Evolutionary conservation across 352 stramenopile species (phyloP).

Genomic region (Phytophthora pseudosyringae): DNA sequence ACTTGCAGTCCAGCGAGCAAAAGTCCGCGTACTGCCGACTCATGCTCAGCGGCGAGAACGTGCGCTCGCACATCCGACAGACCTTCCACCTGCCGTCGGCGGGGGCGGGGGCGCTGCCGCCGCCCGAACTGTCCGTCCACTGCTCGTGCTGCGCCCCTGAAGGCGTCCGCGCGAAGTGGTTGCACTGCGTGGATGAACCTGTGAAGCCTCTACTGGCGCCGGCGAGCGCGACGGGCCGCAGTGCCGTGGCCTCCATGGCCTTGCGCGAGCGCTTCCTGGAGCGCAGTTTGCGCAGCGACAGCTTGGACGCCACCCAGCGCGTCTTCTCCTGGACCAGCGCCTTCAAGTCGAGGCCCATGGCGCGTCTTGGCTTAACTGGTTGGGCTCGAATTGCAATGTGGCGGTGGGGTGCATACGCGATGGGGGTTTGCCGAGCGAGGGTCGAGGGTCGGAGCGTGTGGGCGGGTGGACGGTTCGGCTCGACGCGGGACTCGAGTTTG

Average conservation of each 20-base stretch:
- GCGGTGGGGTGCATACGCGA: constrained; percentile 8
- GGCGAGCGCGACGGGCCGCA: constrained; percentile 42
- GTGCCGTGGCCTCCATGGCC: constrained; percentile 31
- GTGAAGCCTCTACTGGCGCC: constrained; percentile 44
- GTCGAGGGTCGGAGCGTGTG: background rate
- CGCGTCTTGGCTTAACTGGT: constrained; percentile 5
- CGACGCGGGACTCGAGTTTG: constrained; percentile 17
- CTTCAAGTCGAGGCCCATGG: constrained; percentile 35
- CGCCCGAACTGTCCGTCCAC: constrained; percentile 28
- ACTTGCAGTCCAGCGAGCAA: constrained; percentile 57
- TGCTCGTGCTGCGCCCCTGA: constrained; percentile 22
- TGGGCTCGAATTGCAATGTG: constrained; percentile 30
- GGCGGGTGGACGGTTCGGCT: constrained; percentile 17
- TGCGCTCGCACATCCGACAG: constrained; percentile 47
- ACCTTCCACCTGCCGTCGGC: constrained; percentile 30
- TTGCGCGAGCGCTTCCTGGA: constrained; percentile 27
- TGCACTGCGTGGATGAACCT: constrained; percentile 45
- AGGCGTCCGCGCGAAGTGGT: constrained; percentile 39
- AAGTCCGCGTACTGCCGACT: constrained; percentile 40
- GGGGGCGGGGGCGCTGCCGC: background rate
- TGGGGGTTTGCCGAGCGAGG: constrained; percentile 1
- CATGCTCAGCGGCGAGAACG: constrained; percentile 38
- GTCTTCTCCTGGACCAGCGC: constrained; percentile 34
- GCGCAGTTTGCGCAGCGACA: constrained; percentile 33
- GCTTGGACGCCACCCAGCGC: constrained; percentile 37